Percentiles rank a stretch among this genome's conserved stretches.
phyloP scores from a whole-genome alignment of 2,329 filamentous ascomycete species.

The Colletotrichum destructivum region DNA sequence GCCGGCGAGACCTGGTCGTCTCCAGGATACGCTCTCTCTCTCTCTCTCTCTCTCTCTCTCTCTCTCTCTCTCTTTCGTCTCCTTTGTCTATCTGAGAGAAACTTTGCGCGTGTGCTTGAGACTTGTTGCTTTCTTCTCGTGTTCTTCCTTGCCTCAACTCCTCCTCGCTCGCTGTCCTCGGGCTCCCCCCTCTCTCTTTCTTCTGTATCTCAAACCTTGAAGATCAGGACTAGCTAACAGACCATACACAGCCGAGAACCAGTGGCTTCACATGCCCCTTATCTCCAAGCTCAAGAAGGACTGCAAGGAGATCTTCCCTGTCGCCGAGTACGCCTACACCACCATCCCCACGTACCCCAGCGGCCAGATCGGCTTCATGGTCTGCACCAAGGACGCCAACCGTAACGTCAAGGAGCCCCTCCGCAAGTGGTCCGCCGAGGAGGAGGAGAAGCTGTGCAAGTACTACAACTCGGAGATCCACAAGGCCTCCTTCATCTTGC shows the following conservation, averaged over 20 bases:
- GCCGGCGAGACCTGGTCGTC: constrained; percentile 30
- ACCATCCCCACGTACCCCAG: constrained; percentile 99
- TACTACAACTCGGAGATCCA: constrained; percentile 99
- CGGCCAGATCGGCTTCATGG: constrained; percentile 99
- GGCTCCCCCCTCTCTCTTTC: background rate
- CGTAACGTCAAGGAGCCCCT: constrained; percentile 89
- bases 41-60: too few relatives aligned
- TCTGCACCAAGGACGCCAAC: constrained; percentile 94
- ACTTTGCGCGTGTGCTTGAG: background rate
- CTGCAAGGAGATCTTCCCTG: constrained; percentile 97
- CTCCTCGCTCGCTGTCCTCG: background rate
- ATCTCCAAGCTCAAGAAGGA: constrained; percentile 97
- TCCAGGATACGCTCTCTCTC: constrained; percentile 32
- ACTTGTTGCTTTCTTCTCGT: background rate
- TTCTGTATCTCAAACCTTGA: too few relatives aligned
- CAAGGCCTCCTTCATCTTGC: constrained; percentile 92
- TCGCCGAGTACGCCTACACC: constrained; percentile 98
- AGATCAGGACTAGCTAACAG: constrained; percentile 39
- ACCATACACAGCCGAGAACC: constrained; percentile 88
- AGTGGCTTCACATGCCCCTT: constrained; percentile 96
- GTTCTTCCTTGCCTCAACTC: background rate
- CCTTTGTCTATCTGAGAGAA: background rate
- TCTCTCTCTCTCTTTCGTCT: constrained; percentile 28
- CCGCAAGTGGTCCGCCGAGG: constrained; percentile 84
- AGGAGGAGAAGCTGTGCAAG: constrained; percentile 92